These are phyloP conservation scores for Mucor ambiguus DNA, from an alignment of 371 early-diverging fungal species.

Conservation along the genomic window DNA sequence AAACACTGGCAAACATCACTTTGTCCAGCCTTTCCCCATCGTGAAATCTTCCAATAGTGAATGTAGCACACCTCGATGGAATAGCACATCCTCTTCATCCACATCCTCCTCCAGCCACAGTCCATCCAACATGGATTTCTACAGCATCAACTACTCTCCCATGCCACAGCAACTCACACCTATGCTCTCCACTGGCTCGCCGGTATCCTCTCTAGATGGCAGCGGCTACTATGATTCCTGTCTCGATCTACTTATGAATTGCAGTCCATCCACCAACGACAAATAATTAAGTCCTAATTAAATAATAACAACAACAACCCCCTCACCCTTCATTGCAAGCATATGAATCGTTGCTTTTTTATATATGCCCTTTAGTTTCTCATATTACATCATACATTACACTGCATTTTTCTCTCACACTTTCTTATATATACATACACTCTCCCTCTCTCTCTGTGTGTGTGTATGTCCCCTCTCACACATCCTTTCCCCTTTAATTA, in stretches of 20 bases:
- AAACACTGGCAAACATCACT: neutral
- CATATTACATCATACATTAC: slow-evolving; percentile 5
- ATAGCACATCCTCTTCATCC: neutral
- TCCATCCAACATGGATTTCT: slow-evolving; percentile 9
- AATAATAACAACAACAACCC: neutral
- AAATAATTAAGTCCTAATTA: neutral
- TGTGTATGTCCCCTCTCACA: too few relatives aligned
- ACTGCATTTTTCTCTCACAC: neutral
- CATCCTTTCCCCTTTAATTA: neutral
- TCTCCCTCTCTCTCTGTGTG: neutral
- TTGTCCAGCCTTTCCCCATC: slow-evolving; percentile 6
- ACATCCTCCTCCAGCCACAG: slow-evolving; percentile 1
- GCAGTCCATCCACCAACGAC: neutral
- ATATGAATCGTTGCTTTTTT: neutral
- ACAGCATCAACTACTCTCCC: slow-evolving; percentile 22
- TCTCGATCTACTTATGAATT: slow-evolving; percentile 16
- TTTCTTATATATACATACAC: neutral
- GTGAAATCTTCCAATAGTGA: slow-evolving; percentile 11
- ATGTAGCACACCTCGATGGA: slow-evolving; percentile 16
- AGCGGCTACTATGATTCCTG: slow-evolving; percentile 26
- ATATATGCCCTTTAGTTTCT: neutral
- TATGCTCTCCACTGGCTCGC: slow-evolving; percentile 28
- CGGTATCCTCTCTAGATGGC: slow-evolving; percentile 23
- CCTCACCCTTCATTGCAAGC: slow-evolving; percentile 5
- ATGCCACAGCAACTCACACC: slow-evolving; percentile 31